phyloP scores from a whole-genome alignment of 106 monocot genomes.

The Phalaenopsis aphrodite region DNA sequence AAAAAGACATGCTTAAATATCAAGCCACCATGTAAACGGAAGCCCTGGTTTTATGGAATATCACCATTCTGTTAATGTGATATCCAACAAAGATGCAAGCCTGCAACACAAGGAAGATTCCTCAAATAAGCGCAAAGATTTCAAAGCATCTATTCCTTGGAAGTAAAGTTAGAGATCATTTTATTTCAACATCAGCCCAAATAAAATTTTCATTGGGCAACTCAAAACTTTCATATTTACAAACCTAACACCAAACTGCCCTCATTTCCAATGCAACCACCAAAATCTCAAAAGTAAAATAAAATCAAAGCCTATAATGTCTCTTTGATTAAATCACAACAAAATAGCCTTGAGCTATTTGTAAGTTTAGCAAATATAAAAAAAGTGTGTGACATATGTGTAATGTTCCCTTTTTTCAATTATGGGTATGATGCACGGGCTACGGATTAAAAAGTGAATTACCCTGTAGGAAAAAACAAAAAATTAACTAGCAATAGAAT shows the following conservation, averaged over 20 bases:
- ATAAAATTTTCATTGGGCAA: neutral
- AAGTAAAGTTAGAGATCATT: neutral
- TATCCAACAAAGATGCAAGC: neutral
- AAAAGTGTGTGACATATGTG: too few species aligned
- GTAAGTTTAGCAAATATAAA: too few species aligned
- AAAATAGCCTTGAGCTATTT: too few species aligned
- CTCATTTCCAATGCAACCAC: too few species aligned
- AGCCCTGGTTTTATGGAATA: neutral
- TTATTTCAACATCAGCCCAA: constrained; percentile 1
- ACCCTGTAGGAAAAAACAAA: neutral
- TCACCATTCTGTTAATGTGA: neutral
- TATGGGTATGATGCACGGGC: too few species aligned
- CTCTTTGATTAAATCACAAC: too few species aligned
- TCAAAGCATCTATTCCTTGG: neutral
- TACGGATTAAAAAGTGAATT: neutral
- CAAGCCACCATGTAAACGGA: neutral
- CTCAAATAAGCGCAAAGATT: neutral
- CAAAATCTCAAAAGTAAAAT: too few species aligned
- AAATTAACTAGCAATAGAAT: neutral
- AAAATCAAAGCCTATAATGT: too few species aligned
- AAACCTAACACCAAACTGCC: neutral
- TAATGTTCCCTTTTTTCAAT: too few species aligned
- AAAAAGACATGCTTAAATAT: neutral
- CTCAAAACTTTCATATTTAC: neutral
- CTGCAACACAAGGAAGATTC: neutral